A percentile compares a stretch with the other conserved stretches of the same genome.
These are phyloP conservation scores for Mucor indicus DNA, from an alignment of 371 early-diverging fungal species.

Conservation along the genomic window DNA sequence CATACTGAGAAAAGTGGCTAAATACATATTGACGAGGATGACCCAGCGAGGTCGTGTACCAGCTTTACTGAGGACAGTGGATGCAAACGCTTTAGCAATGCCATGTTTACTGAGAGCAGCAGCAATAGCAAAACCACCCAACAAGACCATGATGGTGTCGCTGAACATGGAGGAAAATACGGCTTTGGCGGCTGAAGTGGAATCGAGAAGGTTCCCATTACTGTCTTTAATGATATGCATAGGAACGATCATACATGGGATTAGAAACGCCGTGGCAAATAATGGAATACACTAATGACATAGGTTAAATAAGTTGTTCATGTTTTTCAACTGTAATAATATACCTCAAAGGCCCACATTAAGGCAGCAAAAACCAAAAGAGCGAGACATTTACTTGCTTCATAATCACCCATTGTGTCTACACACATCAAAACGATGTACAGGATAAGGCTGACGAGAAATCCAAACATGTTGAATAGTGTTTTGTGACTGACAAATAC, in stretches of 20 bases:
- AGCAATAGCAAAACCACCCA: conserved; percentile 94
- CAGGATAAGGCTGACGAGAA: conserved; percentile 42
- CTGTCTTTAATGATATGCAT: conserved; percentile 64
- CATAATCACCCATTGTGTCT: conserved; percentile 50
- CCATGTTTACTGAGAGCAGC: conserved; percentile 68
- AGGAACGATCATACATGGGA: conserved; percentile 71
- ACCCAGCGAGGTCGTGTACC: conserved; percentile 67
- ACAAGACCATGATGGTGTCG: conserved; percentile 93
- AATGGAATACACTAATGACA: conserved; percentile 53
- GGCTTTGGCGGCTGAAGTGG: conserved; percentile 74
- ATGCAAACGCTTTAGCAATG: conserved; percentile 71
- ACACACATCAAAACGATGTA: conserved; percentile 55
- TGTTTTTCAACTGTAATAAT: background rate
- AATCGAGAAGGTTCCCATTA: conserved; percentile 38
- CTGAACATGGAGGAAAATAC: conserved; percentile 92
- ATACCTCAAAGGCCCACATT: conserved; percentile 66
- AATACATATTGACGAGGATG: conserved; percentile 71
- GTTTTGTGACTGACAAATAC: conserved; percentile 17
- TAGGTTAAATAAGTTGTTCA: background rate
- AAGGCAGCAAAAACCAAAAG: conserved; percentile 59
- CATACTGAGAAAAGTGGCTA: conserved; percentile 74
- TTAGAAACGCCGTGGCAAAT: conserved; percentile 72
- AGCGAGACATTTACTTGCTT: conserved; percentile 59
- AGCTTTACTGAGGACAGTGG: conserved; percentile 64
- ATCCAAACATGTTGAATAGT: conserved; percentile 21